Percentiles rank a stretch among this genome's conserved stretches.
These are phyloP conservation scores for Rhizomucor pusillus DNA, from an alignment of 371 early-diverging fungal genomes.

Conservation along the genomic window DNA sequence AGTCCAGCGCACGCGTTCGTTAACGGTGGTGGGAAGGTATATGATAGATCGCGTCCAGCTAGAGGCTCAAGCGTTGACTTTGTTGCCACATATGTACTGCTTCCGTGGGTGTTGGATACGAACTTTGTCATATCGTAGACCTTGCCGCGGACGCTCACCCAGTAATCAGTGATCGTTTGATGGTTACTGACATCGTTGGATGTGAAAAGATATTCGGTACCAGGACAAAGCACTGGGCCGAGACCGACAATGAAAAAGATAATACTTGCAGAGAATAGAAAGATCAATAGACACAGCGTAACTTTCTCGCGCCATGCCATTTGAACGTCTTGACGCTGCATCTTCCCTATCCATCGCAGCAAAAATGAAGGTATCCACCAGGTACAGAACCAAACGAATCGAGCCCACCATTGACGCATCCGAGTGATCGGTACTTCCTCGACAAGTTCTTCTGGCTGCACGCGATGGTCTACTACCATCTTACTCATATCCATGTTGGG, in stretches of 20 bases:
- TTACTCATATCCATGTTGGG: constrained; percentile 47
- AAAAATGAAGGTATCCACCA: constrained; percentile 75
- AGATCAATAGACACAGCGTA: constrained; percentile 74
- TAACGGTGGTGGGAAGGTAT: constrained; percentile 56
- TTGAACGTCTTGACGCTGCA: constrained; percentile 83
- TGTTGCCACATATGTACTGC: constrained; percentile 35
- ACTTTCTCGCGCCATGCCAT: constrained; percentile 95
- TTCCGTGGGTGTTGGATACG: constrained; percentile 58
- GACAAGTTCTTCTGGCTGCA: constrained; percentile 19
- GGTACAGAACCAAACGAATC: constrained; percentile 66
- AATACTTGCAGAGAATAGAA: constrained; percentile 46
- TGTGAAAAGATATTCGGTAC: constrained; percentile 44
- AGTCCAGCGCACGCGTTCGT: constrained; percentile 54
- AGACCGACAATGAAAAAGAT: constrained; percentile 63
- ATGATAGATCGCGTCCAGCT: constrained; percentile 58
- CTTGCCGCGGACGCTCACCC: constrained; percentile 66
- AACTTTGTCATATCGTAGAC: constrained; percentile 78
- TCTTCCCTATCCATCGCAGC: constrained; percentile 62
- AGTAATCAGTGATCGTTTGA: constrained; percentile 48
- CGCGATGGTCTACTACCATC: constrained; percentile 34
- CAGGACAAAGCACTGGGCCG: constrained; percentile 55
- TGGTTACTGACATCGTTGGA: constrained; percentile 47
- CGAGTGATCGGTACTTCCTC: constrained; percentile 56
- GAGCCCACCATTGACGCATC: constrained; percentile 69
- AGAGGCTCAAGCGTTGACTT: constrained; percentile 47